Conservation (phyloP, 169 alveolate species). For the Cryptosporidium muris region DNA sequence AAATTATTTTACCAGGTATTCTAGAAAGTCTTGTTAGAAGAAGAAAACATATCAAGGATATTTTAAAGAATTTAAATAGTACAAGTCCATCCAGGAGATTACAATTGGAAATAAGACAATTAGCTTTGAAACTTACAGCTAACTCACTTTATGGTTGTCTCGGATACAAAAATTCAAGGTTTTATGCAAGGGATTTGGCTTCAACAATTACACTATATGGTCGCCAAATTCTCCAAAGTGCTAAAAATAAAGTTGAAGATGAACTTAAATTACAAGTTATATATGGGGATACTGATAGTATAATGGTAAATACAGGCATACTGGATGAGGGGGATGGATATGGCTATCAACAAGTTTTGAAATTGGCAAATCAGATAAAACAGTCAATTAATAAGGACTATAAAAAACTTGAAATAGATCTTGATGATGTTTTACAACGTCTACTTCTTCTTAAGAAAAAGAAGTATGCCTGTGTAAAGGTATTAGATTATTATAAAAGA, state of each 20-base stretch:
- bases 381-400: conserved; percentile 91
- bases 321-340: conserved; percentile 77
- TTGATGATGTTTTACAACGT: conserved; percentile 95
- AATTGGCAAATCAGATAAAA: conserved; percentile 88
- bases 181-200: conserved; percentile 97
- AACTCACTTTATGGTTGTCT: conserved; percentile 98
- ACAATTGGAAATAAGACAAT: conserved; percentile 91
- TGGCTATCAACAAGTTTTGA: conserved; percentile 81
- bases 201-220: conserved; percentile 96
- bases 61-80: conserved; percentile 48
- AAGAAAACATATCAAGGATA: conserved; percentile 69
- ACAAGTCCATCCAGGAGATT: conserved; percentile 44
- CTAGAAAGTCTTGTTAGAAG: conserved; percentile 75
- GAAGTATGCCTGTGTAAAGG: conserved; percentile 94
- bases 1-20: conserved; percentile 76
- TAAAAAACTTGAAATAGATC: conserved; percentile 94
- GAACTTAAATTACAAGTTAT: conserved; percentile 90
- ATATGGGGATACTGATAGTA: conserved; percentile 99
- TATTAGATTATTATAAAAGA: conserved; percentile 79
- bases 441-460: conserved; percentile 96
- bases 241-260: conserved; percentile 92
- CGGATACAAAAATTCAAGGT: conserved; percentile 96
- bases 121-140: conserved; percentile 97
- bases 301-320: conserved; percentile 95
- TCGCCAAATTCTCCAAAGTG: conserved; percentile 85